Base-by-base conservation (phyloP, 345 rosid species). In the Arabidopsis arenosa region DNA sequence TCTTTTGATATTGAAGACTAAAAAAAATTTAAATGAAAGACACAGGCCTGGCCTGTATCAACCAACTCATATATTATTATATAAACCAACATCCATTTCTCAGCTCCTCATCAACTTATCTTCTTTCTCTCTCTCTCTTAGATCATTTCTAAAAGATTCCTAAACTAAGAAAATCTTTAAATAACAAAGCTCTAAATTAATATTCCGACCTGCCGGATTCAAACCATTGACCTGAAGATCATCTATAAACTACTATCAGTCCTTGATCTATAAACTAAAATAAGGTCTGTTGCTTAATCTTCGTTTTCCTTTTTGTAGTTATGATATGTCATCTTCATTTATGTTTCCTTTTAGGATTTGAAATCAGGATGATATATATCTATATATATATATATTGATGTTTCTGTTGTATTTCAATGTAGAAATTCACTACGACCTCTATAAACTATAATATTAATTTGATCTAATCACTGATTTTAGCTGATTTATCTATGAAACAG, bases 261-360 rank as follows among this genome's bases (percentile, higher is more conserved):
- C 89, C 86, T 88, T 83, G 85, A 88, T 86, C 88, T 89, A 39
- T 88, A 88, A 90, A 84, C 90, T 88, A 86, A 92, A 89, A 88
- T 85, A 92, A 90, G 91, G 93, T 90, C 85, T 83, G 92, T 74
- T 57, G 47, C 18, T 64, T 44, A 57, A 9, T 37, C 44, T 61
- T 58, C 11, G 41, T 15, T 15, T 8, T 35, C 9, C 23, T 52
- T 44, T 61, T 37, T 18, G 5, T 30, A 5, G 33, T 70, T 17
- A 28, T 36, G 6, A 33, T 53, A 1, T 52, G 1, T 32, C 48
- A 9, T 68, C 9, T 49, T 67, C 14, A 17, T 75, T 39, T 23
- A 48, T 5, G 30, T 67, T 59, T 59, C 43, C 61, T 75, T 58
- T 36, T 17, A 23, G 11, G 10, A 59, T 51, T 13, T 60, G 41